These are phyloP conservation scores for Debaryomyces fabryi DNA, from an alignment of 1,139 yeast species.

Conservation along the genomic window DNA sequence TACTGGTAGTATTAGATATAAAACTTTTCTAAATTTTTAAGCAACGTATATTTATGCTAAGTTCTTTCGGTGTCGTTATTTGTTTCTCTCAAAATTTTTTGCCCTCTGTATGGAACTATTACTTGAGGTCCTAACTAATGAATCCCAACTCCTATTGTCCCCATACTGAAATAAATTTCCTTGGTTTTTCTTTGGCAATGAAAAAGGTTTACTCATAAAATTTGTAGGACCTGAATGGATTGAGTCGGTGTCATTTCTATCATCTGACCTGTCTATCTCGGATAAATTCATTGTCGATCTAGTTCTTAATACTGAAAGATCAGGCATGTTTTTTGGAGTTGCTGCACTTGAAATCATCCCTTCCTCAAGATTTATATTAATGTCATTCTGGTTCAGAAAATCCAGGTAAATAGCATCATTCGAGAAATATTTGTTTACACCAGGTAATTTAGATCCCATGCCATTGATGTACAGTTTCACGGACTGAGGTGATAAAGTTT, in stretches of 20 bases:
- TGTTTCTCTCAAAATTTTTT: slow-evolving; percentile 10
- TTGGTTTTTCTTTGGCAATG: slow-evolving; percentile 30
- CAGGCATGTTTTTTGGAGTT: slow-evolving; percentile 21
- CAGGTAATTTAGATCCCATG: slow-evolving; percentile 23
- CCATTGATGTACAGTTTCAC: slow-evolving; percentile 18
- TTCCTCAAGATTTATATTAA: slow-evolving; percentile 35
- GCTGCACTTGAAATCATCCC: slow-evolving; percentile 26
- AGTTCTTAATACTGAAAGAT: slow-evolving; percentile 38
- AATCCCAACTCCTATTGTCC: slow-evolving; percentile 34
- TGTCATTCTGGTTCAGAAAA: slow-evolving; percentile 20
- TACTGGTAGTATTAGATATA: neutral
- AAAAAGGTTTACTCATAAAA: slow-evolving; percentile 41
- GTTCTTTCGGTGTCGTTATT: neutral
- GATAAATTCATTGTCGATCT: slow-evolving; percentile 42
- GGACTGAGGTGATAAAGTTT: slow-evolving; percentile 15
- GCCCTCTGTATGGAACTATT: slow-evolving; percentile 20
- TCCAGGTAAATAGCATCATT: slow-evolving; percentile 16
- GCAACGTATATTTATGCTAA: neutral
- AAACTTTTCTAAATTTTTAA: neutral
- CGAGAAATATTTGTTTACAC: slow-evolving; percentile 14
- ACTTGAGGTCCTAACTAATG: slow-evolving; percentile 28
- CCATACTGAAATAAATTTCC: slow-evolving; percentile 16
- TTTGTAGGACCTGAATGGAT: slow-evolving; percentile 20
- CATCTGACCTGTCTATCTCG: slow-evolving; percentile 19
- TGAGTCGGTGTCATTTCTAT: slow-evolving; percentile 13